Percentiles rank a stretch among this genome's conserved stretches.
Conservation (phyloP, 805 yeast species). For the Priceomyces carsonii region DNA sequence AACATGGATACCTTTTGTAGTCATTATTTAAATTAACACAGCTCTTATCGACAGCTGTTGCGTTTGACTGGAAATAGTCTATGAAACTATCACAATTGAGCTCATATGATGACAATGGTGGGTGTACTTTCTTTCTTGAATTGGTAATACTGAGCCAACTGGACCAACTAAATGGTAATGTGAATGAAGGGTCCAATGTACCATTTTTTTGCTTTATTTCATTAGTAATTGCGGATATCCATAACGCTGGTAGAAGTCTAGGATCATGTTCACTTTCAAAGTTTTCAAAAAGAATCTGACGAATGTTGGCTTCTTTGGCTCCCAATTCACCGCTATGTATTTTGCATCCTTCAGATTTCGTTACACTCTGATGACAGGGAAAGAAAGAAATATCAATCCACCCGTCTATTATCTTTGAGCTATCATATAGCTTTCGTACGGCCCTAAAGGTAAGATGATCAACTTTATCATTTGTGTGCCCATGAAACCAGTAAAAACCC, state of each 20-base stretch:
- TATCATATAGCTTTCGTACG: neutral
- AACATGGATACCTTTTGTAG: constrained; percentile 12
- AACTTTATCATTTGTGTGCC: too few relatives aligned
- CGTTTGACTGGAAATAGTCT: constrained; percentile 8
- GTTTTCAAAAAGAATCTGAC: neutral
- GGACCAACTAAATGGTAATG: constrained; percentile 33
- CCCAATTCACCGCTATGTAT: too few relatives aligned
- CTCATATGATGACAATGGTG: too few relatives aligned
- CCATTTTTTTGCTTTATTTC: constrained; percentile 11
- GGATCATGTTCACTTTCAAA: constrained; percentile 23
- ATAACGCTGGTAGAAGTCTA: constrained; percentile 28
- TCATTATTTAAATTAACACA: constrained; percentile 2
- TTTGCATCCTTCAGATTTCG: too few relatives aligned
- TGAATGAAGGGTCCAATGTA: constrained; percentile 17
- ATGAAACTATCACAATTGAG: constrained; percentile 17
- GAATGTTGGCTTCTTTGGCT: too few relatives aligned
- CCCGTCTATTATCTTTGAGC: neutral
- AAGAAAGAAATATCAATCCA: constrained; percentile 1
- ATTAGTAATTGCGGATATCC: constrained; percentile 12
- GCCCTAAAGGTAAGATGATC: constrained; percentile 1
- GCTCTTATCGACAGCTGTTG: neutral
- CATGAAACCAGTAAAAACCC: too few relatives aligned
- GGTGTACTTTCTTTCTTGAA: constrained; percentile 1
- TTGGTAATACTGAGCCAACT: constrained; percentile 19
- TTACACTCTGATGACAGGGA: too few relatives aligned